Percentiles rank a stretch among this genome's conserved stretches.
These are phyloP conservation scores for Ensete glaucum DNA, from an alignment of 176 grass and related monocot genomes.

Conservation along the genomic window DNA sequence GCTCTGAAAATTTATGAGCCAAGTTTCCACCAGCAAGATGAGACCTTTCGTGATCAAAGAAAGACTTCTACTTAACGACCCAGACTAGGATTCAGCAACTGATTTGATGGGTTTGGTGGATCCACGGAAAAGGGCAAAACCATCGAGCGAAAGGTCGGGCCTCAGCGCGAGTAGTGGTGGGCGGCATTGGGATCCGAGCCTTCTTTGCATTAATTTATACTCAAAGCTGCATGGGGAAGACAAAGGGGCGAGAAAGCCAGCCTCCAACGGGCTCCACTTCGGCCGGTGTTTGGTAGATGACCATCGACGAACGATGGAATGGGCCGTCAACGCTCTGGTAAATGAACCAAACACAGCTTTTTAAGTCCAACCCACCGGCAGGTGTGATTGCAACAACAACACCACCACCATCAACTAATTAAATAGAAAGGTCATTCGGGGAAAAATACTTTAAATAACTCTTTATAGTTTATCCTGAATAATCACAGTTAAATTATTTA, in stretches of 20 bases:
- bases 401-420: background rate
- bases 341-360: too few species aligned
- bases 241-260: too few species aligned
- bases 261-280: background rate
- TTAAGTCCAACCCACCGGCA: background rate
- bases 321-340: too few species aligned
- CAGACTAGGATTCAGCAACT: background rate
- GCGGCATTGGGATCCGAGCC: background rate
- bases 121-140: background rate
- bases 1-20: background rate
- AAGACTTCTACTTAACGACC: background rate
- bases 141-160: background rate
- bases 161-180: background rate
- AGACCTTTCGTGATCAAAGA: background rate
- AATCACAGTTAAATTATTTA: too few species aligned
- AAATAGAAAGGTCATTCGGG: too few species aligned
- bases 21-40: background rate
- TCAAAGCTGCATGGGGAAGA: background rate
- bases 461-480: too few species aligned
- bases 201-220: background rate
- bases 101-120: background rate
- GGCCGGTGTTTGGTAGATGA: background rate
- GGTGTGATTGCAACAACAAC: background rate
- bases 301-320: too few species aligned
- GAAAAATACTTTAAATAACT: too few species aligned